Evolutionary conservation across 331 rosid species (phyloP), one percentile per base, ranked within the genome.

Genomic region (Pyrus hybrid): DNA sequence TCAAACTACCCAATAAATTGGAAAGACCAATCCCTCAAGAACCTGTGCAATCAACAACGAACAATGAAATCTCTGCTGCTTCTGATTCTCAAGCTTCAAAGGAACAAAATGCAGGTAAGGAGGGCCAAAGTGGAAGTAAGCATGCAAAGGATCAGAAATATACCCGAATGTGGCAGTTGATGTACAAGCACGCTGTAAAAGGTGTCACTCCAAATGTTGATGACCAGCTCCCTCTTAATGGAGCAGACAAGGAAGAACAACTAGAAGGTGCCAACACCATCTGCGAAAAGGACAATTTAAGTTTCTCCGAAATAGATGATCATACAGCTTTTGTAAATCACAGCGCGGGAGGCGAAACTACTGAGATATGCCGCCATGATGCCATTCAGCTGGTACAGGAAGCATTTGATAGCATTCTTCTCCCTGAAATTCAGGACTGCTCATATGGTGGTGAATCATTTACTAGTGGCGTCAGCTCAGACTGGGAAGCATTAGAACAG

Each of bases 341-440:
- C 33, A 72, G 79, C 47, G 86, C 61, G 41, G 73, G 43, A 66
- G 56, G 69, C 12, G 68, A 43, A 37, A 72, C 67, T 6, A 75
- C 80, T 5, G 85, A 80, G 70, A 66, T 70, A 64, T 70, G 32
- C 71, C 77, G 78, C 72, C 69, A 37, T 33, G 82, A 87, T 32
- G 91, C 91, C 28, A 51, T 94, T 77, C 80, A 90, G 78, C 84
- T 92, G 58, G 97, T 92, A 73, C 95, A 87, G 76, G 87, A 87
- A 76, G 99, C 97, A 26, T 86, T 94, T 77, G 91, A 94, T 77
- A 88, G 86, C 65, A 88, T 94, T 76, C 97, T 92, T 81, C 95
- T 92, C 57, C 96, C 93, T 0, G 96, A 90, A 79, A 80, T 86
- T 75, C 90, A 80, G 74, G 87, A 82, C 74, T 56, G 51, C n/a